Base-by-base conservation (phyloP, 331 rosid genomes). In the Spiraea crenata region DNA sequence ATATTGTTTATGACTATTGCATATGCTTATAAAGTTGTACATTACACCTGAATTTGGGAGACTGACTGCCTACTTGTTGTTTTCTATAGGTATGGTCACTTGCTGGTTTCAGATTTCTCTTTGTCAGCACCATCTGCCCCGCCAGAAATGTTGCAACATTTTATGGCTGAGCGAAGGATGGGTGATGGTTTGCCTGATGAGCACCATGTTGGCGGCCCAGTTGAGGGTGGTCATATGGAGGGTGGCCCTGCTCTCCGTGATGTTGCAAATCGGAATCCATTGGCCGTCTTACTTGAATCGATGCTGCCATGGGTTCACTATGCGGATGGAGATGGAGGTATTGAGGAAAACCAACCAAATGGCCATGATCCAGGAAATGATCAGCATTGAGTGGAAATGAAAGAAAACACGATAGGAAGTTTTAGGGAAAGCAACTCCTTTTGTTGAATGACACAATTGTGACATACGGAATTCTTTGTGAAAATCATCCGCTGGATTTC, bases 281-380 rank as follows among this genome's bases (percentile, higher is more conserved):
- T 91, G 63, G 92, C 96, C 7, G 96, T 95, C 64, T 82, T 87
- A 81, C 82, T 95, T n/a, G 99, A 91, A 81, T 93, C 99, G 1
- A 70, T 93, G 92, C 87, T 93, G 57, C 99, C 97, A 8, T 93
- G 97, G 99, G 93, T 85, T 77, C 87, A 86, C 63, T 93, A 91
- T 38, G 95, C 77, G 51, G 96, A 82, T 39, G 76, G 39, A 62
- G 81, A 74, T 57, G 85, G 69, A 31, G 82, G 50, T 20, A 74
- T 56, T 71, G 85, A 83, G 46, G 84, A 70, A 75, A 42, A 84
- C 77, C 77, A 80, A 40, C 81, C 10, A 57, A 74, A 87, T 55
- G 89, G 67, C n/a, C 82, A 45, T 47, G 85, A 45, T 14, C 88
- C 77, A 62, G 89, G 67, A 59, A 71, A 86, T 72, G 74, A 65